Evolutionary conservation across 2,329 filamentous ascomycete genomes (phyloP).

Genomic region (Lasiodiplodia gonubiensis): DNA sequence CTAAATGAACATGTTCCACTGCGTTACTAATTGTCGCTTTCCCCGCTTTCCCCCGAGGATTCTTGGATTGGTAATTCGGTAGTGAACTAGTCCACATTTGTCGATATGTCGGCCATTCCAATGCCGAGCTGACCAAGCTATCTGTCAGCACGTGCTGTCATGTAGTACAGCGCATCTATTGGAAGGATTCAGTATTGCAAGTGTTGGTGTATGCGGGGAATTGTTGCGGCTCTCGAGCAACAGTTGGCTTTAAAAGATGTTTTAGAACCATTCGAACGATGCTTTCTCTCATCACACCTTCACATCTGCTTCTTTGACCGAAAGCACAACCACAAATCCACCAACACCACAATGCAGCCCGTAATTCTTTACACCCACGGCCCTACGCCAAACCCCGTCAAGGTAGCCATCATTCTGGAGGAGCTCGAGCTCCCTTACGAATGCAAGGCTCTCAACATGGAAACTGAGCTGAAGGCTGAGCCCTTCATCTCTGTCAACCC

Average conservation of each 20-base stretch:
- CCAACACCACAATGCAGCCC: background rate
- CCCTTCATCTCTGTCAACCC: slow-evolving; percentile 47
- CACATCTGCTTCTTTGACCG: background rate
- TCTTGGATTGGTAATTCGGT: background rate
- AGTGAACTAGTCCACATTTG: background rate
- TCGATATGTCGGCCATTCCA: background rate
- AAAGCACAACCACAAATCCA: background rate
- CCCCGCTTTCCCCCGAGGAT: background rate
- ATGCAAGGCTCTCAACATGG: slow-evolving; percentile 43
- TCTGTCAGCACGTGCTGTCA: background rate
- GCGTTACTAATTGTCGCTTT: background rate
- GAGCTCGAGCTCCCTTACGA: slow-evolving; percentile 52
- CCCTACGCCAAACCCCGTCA: slow-evolving; percentile 46
- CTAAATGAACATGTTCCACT: too few relatives aligned
- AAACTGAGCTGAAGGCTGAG: slow-evolving; percentile 46
- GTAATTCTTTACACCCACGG: background rate
- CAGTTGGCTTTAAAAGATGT: background rate
- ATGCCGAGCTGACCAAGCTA: background rate
- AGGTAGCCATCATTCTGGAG: slow-evolving; percentile 53
- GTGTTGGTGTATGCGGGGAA: background rate
- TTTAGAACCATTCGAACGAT: background rate
- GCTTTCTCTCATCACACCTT: background rate
- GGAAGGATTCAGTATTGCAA: background rate
- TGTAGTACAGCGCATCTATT: background rate
- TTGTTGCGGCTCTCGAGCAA: background rate